phyloP scores from a whole-genome alignment of 768 basidiomycete genomes.

The Favolaschia claudopus region DNA sequence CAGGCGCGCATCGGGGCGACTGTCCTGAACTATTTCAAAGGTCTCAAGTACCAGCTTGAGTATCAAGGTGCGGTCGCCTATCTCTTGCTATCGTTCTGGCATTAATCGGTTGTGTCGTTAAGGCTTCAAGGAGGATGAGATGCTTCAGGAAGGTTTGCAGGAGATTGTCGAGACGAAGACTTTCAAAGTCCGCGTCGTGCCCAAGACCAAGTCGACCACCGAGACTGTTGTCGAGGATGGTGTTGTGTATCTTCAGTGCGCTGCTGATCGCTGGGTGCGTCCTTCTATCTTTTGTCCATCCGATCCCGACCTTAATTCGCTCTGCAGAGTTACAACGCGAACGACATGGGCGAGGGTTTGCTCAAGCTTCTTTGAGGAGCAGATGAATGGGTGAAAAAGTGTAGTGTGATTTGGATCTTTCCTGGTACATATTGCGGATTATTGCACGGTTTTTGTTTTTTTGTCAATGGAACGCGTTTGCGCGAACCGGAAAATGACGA shows the following conservation, averaged over 20 bases:
- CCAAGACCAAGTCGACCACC: conserved; percentile 37
- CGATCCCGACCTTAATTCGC: conserved; percentile 16
- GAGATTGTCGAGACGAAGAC: conserved; percentile 45
- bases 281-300: not conserved
- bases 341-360: conserved; percentile 32
- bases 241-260: conserved; percentile 40
- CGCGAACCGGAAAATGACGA: too few species aligned
- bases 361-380: conserved; percentile 33
- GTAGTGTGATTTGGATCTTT: not conserved
- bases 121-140: conserved; percentile 46
- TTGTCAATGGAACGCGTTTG: too few species aligned
- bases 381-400: not conserved
- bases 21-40: conserved; percentile 40
- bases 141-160: conserved; percentile 50
- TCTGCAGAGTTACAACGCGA: conserved; percentile 33
- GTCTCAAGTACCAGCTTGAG: conserved; percentile 40
- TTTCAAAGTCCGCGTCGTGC: conserved; percentile 46
- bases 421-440: not conserved
- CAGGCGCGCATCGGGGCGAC: conserved; percentile 37
- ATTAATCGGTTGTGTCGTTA: not conserved
- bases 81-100: not conserved
- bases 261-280: not conserved
- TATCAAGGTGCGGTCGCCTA: conserved; percentile 26
- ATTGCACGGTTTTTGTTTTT: not conserved
- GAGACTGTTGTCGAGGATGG: conserved; percentile 47